Base-by-base conservation (phyloP, 176 grass and related monocot genomes). In the Alopecurus myosuroides region DNA sequence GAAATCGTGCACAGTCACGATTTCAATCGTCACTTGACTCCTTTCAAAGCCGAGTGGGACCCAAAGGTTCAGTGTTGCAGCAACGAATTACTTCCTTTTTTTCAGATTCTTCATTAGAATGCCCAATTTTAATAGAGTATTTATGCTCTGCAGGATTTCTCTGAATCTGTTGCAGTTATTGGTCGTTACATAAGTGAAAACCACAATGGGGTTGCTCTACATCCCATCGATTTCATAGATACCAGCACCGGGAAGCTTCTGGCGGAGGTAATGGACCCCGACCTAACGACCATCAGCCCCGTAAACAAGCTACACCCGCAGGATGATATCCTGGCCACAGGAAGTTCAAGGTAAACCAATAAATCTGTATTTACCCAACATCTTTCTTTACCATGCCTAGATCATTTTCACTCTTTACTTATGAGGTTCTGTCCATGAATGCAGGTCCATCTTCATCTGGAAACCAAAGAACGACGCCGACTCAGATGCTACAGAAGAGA, bases 1-100 rank as follows among this genome's bases (percentile, higher is more conserved):
- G 96, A 98, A 84, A 98, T 98, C 41, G 93, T 98, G 70, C 96
- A 98, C 81, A 98, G 91, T 50, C 91, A 98, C 89, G 96, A 98
- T 94, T 98, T 98, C 70, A 98, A 92, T 82, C 96, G 96, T 26
- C 96, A 95, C 36, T 44, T 98, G 80, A 98, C 96, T 81, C 96
- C 93, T 77, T 98, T 98, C 90, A 90, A 89, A 76, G 96, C 93
- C 4, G 96, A 98, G 81, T 98, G 96, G 96, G 96, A 98, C 36
- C 96, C 96, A 35, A 98, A 94, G 91, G 96, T 98, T 77, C 34
- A 37, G 56, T 28, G 25, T 67, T 87, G 30, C 40, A 68, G 45
- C n/a, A 68, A 39, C 19, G 26, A 34, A 29, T 34, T 14, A 23
- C 25, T n/a, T 77, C 17, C n/a, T 63, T 35, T 10, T 1, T 9